phyloP scores from a whole-genome alignment of 2,329 filamentous ascomycete species.

The Aspergillus tamarii region DNA sequence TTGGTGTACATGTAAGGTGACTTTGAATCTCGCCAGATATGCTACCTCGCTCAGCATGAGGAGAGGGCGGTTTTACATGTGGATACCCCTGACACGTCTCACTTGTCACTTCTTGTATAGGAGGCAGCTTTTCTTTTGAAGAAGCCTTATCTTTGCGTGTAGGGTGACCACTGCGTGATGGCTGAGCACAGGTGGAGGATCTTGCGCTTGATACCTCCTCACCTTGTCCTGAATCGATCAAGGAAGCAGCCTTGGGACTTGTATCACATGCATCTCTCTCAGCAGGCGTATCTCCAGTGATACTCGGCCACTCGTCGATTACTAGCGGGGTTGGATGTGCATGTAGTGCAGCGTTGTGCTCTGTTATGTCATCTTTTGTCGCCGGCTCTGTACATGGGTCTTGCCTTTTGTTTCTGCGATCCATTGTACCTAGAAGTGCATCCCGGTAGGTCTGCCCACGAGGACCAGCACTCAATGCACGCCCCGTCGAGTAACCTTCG shows the following conservation, averaged over 20 bases:
- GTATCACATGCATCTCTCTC: neutral
- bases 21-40: conserved; percentile 5
- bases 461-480: neutral
- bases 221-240: neutral
- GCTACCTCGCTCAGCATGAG: neutral
- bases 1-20: conserved; percentile 11
- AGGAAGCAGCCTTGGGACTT: neutral
- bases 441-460: neutral
- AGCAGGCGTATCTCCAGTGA: neutral
- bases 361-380: neutral
- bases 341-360: neutral
- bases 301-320: neutral
- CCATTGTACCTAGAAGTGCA: neutral
- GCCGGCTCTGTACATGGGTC: neutral
- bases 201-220: neutral
- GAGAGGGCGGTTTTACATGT: neutral
- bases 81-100: neutral
- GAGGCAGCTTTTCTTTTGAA: conserved; percentile 15
- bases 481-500: neutral
- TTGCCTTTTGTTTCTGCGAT: conserved; percentile 6
- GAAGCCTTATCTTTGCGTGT: conserved; percentile 1
- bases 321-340: neutral
- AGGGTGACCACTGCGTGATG: neutral
- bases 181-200: neutral
- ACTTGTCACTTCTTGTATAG: conserved; percentile 13